Percentiles rank a stretch among this genome's conserved stretches.
phyloP scores from a whole-genome alignment of 2,329 filamentous ascomycete species.

The Apiospora sp. region DNA sequence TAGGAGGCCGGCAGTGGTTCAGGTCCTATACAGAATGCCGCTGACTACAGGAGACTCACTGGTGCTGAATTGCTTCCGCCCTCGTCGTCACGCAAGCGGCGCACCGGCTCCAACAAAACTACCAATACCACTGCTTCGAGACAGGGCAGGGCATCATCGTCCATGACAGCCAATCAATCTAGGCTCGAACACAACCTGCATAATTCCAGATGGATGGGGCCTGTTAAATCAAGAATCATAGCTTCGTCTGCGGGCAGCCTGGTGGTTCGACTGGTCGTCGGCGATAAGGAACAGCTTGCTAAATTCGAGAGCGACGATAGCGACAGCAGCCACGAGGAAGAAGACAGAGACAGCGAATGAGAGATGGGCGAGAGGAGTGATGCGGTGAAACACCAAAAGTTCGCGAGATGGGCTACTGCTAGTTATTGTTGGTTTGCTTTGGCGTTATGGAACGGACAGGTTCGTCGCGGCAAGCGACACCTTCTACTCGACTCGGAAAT shows the following conservation, averaged over 20 bases:
- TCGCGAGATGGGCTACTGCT: not conserved
- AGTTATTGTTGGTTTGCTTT: slow-evolving; percentile 1
- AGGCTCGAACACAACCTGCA: not conserved
- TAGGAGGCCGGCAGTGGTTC: slow-evolving; percentile 23
- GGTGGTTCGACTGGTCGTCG: not conserved
- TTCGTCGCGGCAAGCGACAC: not conserved
- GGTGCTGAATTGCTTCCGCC: not conserved
- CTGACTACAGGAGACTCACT: not conserved
- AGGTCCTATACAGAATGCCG: slow-evolving; percentile 10
- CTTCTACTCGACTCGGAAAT: not conserved
- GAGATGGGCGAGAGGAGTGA: not conserved
- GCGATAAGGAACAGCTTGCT: not conserved
- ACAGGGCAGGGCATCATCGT: not conserved
- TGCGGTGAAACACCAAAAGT: not conserved
- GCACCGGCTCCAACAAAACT: too few relatives aligned
- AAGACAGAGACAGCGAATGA: not conserved
- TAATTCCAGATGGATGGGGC: not conserved
- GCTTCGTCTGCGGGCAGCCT: not conserved
- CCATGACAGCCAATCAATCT: not conserved
- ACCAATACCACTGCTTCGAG: not conserved
- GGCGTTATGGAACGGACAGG: not conserved
- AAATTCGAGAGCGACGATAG: slow-evolving; percentile 15
- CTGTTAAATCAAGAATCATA: not conserved
- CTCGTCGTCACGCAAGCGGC: not conserved
- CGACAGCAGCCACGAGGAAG: not conserved